phyloP scores from a whole-genome alignment of 257 asterid species.

The Jaltomata sinuosa region DNA sequence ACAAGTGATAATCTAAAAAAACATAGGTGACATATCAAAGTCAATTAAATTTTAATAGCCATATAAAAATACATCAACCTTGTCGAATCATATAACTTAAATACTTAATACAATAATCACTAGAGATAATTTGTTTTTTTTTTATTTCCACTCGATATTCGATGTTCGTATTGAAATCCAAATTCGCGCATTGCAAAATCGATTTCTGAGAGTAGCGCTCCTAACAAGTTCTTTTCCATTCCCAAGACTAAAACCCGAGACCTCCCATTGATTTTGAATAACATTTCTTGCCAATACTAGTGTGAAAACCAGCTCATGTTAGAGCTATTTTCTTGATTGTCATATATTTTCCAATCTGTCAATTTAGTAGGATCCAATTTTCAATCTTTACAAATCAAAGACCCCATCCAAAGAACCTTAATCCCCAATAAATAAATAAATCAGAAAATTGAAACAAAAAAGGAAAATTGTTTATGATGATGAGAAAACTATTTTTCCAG shows the following conservation, averaged over 20 bases:
- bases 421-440: not conserved
- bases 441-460: constrained; percentile 1
- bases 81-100: not conserved
- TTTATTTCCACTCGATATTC: accelerated
- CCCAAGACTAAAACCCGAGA: not conserved
- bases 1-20: not conserved
- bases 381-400: not conserved
- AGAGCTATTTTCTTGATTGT: not conserved
- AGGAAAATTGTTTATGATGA: not conserved
- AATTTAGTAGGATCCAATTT: not conserved
- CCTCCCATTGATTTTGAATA: not conserved
- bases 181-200: not conserved
- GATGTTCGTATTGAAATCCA: not conserved
- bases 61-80: not conserved
- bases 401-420: not conserved
- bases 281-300: not conserved
- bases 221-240: not conserved
- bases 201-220: not conserved
- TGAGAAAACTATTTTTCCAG: not conserved
- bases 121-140: not conserved
- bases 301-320: not conserved
- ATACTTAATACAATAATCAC: not conserved
- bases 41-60: not conserved
- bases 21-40: not conserved
- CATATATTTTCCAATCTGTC: not conserved